Conservation (phyloP, 148 eudicot species). For the Chenopodium berlandieri region DNA sequence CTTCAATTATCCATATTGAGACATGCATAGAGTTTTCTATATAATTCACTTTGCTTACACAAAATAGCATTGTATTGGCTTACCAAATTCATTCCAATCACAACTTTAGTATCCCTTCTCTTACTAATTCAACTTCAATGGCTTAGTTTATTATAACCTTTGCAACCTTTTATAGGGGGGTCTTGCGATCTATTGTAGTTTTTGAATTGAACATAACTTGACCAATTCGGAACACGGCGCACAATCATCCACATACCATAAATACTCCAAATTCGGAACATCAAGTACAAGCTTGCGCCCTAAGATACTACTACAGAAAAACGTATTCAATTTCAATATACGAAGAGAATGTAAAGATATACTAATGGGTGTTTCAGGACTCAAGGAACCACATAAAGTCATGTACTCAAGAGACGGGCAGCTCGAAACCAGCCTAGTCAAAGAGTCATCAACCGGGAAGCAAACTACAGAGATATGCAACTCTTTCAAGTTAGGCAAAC, state of each 20-base stretch:
- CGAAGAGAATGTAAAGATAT: constrained; percentile 11
- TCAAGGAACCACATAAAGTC: not conserved
- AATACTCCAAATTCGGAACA: constrained; percentile 18
- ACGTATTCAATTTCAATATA: not conserved
- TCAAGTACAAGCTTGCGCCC: constrained; percentile 3
- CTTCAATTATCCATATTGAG: no score
- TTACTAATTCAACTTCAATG: no score
- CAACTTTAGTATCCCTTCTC: no score
- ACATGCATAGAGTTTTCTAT: no score
- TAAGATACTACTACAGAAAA: not conserved
- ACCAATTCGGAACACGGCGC: not conserved
- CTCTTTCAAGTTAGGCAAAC: constrained; percentile 16
- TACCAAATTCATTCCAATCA: no score
- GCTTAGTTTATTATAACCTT: no score
- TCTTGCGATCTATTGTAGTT: no score
- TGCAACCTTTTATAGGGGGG: no score
- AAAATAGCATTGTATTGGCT: no score
- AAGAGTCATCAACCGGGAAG: not conserved
- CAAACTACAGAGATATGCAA: not conserved
- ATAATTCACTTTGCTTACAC: no score
- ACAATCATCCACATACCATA: not conserved
- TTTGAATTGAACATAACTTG: no score
- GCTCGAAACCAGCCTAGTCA: constrained; percentile 10
- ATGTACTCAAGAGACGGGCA: constrained; percentile 24
- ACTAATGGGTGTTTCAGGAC: not conserved